phyloP scores from a whole-genome alignment of 495 filamentous ascomycete species.

The Annulohypoxylon bovei region DNA sequence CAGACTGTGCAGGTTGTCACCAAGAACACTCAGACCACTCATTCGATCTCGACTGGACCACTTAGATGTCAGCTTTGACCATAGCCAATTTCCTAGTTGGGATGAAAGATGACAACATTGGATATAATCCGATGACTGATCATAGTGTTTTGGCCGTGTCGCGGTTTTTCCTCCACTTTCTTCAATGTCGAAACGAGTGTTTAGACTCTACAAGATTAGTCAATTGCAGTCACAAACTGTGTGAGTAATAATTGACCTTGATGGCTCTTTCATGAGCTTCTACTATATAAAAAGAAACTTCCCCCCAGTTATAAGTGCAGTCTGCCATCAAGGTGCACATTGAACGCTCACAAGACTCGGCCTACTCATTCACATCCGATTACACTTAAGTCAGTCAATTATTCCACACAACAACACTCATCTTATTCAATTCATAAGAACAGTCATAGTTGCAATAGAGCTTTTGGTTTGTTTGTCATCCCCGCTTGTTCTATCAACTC shows the following conservation, averaged over 20 bases:
- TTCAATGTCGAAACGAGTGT: neutral
- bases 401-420: neutral
- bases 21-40: no score
- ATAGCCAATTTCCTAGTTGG: no score
- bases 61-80: neutral
- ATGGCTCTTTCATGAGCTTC: constrained; percentile 17
- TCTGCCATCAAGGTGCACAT: constrained; percentile 26
- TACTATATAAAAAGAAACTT: neutral
- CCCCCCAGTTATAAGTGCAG: neutral
- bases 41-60: no score
- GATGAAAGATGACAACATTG: no score
- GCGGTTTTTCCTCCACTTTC: neutral
- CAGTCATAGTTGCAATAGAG: neutral
- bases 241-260: constrained; percentile 13
- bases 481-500: neutral
- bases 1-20: neutral
- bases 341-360: neutral
- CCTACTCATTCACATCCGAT: neutral
- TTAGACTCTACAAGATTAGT: neutral
- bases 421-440: neutral
- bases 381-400: neutral
- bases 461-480: neutral
- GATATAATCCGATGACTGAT: neutral
- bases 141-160: neutral
- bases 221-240: neutral